Conservation (phyloP, 2,329 filamentous ascomycete species). For the Juglanconis juglandina region DNA sequence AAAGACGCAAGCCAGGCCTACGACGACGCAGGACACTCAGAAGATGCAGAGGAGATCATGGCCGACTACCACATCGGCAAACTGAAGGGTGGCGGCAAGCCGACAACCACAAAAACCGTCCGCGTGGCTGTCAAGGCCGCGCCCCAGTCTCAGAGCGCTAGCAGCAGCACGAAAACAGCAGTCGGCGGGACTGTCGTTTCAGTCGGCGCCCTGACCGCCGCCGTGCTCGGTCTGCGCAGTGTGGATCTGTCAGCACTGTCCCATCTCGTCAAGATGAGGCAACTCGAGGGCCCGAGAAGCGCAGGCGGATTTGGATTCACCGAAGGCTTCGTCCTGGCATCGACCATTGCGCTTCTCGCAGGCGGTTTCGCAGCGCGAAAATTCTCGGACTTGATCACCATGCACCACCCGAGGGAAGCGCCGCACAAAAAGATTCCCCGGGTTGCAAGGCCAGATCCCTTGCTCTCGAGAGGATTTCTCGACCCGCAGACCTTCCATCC, state of each 20-base stretch:
- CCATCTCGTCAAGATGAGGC: slow-evolving; percentile 14
- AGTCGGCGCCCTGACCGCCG: slow-evolving; percentile 9
- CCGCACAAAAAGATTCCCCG: slow-evolving; percentile 38
- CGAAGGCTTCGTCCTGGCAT: slow-evolving; percentile 36
- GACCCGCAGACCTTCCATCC: slow-evolving; percentile 44
- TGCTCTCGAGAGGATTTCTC: slow-evolving; percentile 44
- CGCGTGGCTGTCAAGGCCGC: slow-evolving; percentile 9
- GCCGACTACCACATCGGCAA: slow-evolving; percentile 34
- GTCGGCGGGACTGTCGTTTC: slow-evolving; percentile 13
- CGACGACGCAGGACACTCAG: slow-evolving; percentile 80
- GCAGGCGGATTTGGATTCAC: slow-evolving; percentile 31
- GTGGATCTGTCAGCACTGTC: slow-evolving; percentile 19
- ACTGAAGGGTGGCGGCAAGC: slow-evolving; percentile 28
- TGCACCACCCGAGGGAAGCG: slow-evolving; percentile 30
- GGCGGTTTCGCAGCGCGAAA: slow-evolving; percentile 29
- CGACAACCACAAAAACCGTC: slow-evolving; percentile 6
- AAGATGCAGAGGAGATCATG: slow-evolving; percentile 48
- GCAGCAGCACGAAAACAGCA: not conserved
- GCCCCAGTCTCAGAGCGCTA: not conserved
- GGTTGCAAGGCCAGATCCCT: slow-evolving; percentile 34
- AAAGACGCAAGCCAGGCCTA: slow-evolving; percentile 77
- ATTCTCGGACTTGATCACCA: slow-evolving; percentile 30
- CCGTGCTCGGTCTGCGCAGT: slow-evolving; percentile 7
- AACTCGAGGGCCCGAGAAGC: not conserved
- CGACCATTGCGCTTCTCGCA: slow-evolving; percentile 29